phyloP scores from a whole-genome alignment of 257 asterid species.

The Jacaranda copaia region DNA sequence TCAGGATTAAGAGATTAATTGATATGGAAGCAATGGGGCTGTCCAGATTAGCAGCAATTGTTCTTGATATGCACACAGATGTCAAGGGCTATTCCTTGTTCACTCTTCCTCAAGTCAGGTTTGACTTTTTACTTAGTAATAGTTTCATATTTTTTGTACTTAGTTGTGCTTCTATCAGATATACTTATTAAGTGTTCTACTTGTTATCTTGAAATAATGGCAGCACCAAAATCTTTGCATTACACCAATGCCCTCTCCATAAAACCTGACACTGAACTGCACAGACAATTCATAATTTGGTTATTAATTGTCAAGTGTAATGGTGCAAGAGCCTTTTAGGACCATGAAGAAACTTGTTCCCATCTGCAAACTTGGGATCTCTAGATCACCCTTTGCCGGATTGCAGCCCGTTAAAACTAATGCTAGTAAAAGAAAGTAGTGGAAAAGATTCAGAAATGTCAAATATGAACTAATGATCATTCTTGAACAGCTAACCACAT shows the following conservation, averaged over 20 bases:
- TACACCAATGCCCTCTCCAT: neutral
- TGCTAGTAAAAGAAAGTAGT: neutral
- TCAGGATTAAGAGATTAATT: constrained; percentile 88
- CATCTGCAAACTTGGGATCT: neutral
- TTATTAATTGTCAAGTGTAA: constrained; percentile 3
- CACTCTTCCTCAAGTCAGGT: constrained; percentile 98
- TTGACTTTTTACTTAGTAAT: constrained; percentile 27
- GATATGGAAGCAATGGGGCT: constrained; percentile 83
- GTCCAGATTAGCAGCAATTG: constrained; percentile 78
- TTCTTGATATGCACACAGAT: constrained; percentile 87
- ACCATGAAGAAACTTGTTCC: constrained; percentile 1
- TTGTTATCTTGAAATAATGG: constrained; percentile 5
- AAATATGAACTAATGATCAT: constrained; percentile 9
- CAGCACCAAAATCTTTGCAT: constrained; percentile 7
- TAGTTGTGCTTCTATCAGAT: constrained; percentile 9
- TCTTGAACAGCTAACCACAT: neutral
- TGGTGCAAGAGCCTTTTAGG: neutral
- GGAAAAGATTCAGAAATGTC: neutral
- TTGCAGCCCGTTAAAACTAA: neutral
- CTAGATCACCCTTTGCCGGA: neutral
- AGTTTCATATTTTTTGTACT: constrained; percentile 21
- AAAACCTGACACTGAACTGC: neutral
- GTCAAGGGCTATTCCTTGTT: constrained; percentile 93
- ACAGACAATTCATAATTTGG: neutral
- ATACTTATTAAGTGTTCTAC: constrained; percentile 1